Percentiles rank a stretch among this genome's conserved stretches.
Conservation (phyloP, 345 rosid species). For the Melaleuca quinquenervia region DNA sequence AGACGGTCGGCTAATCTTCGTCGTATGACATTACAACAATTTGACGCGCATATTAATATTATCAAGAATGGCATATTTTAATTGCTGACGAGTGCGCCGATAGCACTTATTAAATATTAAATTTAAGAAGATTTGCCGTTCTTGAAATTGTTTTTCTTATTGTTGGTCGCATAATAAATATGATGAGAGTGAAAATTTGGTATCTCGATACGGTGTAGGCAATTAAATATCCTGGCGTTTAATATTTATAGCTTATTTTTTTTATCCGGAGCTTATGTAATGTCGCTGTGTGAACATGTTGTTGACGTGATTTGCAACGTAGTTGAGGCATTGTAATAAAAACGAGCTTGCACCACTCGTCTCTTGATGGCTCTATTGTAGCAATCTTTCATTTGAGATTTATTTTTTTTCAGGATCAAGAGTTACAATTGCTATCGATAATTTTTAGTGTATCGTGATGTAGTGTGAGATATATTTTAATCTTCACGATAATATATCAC, state of each 20-base stretch:
- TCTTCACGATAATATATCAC: not conserved
- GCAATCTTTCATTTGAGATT: not conserved
- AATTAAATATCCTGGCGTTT: not conserved
- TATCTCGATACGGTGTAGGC: not conserved
- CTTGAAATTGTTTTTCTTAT: not conserved
- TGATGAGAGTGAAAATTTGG: not conserved
- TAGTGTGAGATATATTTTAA: not conserved
- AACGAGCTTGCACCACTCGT: not conserved
- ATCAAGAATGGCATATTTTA: no score
- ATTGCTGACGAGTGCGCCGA: not conserved
- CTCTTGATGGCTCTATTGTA: not conserved
- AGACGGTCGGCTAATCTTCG: not conserved
- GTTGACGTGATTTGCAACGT: not conserved
- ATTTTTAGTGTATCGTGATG: accelerated
- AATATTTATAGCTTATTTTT: accelerated
- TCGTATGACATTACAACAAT: not conserved
- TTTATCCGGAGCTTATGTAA: not conserved
- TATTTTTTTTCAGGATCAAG: not conserved
- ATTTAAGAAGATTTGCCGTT: not conserved
- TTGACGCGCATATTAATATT: not conserved
- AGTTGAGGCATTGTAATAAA: not conserved
- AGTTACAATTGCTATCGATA: not conserved
- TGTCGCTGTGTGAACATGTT: accelerated
- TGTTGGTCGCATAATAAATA: not conserved
- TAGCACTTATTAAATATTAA: not conserved